Base-by-base conservation (phyloP, 2,329 filamentous ascomycete species). In the Aquanectria penicillioides region DNA sequence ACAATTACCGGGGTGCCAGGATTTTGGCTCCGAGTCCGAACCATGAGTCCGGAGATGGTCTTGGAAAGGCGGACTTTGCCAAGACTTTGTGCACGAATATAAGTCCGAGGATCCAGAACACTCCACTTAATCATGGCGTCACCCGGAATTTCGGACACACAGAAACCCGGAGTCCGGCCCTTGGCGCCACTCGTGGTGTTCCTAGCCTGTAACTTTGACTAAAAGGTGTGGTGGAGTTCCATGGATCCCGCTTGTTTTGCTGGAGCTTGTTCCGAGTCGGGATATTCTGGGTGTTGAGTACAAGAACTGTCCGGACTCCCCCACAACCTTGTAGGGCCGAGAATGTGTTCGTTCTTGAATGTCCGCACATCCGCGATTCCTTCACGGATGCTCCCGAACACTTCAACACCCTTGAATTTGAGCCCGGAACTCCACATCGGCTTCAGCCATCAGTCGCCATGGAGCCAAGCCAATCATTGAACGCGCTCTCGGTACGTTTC, bases 401-500 rank as follows among this genome's bases (percentile, higher is more conserved):
- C 17, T 20, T 38, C 17, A 20, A 17, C 8, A 5, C 36, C 36
- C 18, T 33, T 28, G 28, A 33, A 17, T 20, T 28, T 25, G n/a
- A 50, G n/a, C 41, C 51, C 33, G 51, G 36, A 54, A 37, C 31
- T 25, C 33, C 41, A 46, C 29, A 6, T n/a, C n/a, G n/a, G n/a
- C n/a, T n/a, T 33, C 28, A 23, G 28, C 15, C 41, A 46, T 47
- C 28, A 17, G 51, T 20, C 34, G 36, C 20, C 22, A 50, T 50
- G 41, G 25, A 33, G 31, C 26, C 20, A 8, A 28, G 5, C 25
- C 28, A 26, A 11, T 43, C 48, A 33, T 26, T 54, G 41, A 54
- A 54, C 15, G 41, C 51, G 9, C 37, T 54, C 13, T 54, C 51
- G 13, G 51, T 54, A 54, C 29, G 51, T 54, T 12, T n/a, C n/a